A percentile compares a stretch with the other conserved stretches of the same genome.
phyloP scores from a whole-genome alignment of 805 yeast genomes.

The Kodamaea fukazawae region DNA sequence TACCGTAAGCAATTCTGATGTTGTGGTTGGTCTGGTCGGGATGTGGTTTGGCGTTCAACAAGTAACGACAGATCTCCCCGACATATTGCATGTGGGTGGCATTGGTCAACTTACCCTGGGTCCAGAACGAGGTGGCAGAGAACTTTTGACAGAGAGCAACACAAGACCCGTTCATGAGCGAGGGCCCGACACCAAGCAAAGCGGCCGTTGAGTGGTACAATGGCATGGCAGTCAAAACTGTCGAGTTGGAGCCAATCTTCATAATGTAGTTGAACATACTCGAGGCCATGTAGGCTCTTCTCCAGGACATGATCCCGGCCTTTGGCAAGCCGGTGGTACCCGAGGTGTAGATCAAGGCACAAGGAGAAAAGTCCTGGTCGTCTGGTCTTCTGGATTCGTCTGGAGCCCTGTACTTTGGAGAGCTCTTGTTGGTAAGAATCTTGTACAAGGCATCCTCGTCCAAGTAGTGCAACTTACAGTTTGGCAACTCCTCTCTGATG shows the following conservation, averaged over 20 bases:
- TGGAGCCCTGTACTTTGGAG: conserved; percentile 53
- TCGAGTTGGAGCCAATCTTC: conserved; percentile 51
- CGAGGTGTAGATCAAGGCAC: conserved; percentile 79
- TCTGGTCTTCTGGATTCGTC: conserved; percentile 57
- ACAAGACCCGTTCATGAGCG: conserved; percentile 63
- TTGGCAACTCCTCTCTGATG: conserved; percentile 36
- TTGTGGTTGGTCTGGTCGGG: conserved; percentile 63
- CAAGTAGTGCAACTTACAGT: conserved; percentile 44
- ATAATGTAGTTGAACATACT: conserved; percentile 67
- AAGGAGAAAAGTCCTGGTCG: conserved; percentile 59
- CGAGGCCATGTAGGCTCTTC: conserved; percentile 73
- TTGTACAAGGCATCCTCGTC: conserved; percentile 50
- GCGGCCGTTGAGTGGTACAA: conserved; percentile 94
- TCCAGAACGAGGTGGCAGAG: conserved; percentile 84
- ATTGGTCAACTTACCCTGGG: conserved; percentile 66
- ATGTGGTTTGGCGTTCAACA: conserved; percentile 61
- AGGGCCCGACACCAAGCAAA: conserved; percentile 75
- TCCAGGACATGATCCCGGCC: conserved; percentile 91
- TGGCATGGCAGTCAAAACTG: conserved; percentile 90
- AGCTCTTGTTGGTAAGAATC: conserved; percentile 36
- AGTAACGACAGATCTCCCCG: conserved; percentile 90
- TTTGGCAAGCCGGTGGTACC: conserved; percentile 96
- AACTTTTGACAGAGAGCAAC: conserved; percentile 78
- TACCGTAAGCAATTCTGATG: conserved; percentile 77
- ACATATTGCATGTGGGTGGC: conserved; percentile 90